Evolutionary conservation across 352 stramenopile species (phyloP).

Genomic region (Globisporangium radiosum): DNA sequence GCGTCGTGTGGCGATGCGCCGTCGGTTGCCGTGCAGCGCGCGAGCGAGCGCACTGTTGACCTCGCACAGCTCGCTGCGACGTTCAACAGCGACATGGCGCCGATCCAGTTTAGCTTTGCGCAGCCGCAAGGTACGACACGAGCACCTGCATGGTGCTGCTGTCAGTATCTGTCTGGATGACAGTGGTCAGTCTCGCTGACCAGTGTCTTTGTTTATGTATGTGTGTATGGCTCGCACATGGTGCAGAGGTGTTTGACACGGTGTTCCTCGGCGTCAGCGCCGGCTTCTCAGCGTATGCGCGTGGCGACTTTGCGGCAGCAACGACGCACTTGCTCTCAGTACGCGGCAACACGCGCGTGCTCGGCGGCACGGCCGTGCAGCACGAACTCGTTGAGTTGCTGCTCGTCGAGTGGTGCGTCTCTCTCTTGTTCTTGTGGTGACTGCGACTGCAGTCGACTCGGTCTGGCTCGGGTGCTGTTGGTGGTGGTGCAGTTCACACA

Average conservation of each 20-base stretch:
- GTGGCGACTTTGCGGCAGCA: slow-evolving; percentile 55
- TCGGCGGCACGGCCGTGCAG: slow-evolving; percentile 65
- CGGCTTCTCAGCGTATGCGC: slow-evolving; percentile 60
- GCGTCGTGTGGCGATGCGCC: slow-evolving; percentile 28
- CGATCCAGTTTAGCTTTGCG: slow-evolving; percentile 60
- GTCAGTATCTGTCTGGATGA: background rate
- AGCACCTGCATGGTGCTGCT: background rate
- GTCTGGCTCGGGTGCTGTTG: no score
- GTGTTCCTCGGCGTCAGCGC: slow-evolving; percentile 54
- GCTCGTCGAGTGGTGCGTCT: slow-evolving; percentile 63
- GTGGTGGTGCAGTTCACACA: background rate
- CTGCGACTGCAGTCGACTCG: no score
- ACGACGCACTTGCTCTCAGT: slow-evolving; percentile 46
- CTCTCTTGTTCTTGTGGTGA: no score
- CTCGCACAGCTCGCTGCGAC: slow-evolving; percentile 27
- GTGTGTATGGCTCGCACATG: background rate
- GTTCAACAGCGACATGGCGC: slow-evolving; percentile 22
- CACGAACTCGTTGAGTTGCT: slow-evolving; percentile 73
- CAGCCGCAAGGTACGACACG: slow-evolving; percentile 16
- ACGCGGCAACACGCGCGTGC: slow-evolving; percentile 56
- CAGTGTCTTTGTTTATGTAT: background rate
- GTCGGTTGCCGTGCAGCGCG: slow-evolving; percentile 15
- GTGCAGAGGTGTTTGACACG: slow-evolving; percentile 27
- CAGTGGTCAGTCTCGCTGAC: background rate
- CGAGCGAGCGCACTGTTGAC: slow-evolving; percentile 28